Evolutionary conservation across 345 rosid genomes (phyloP).

Genomic region (Arabis alpina): DNA sequence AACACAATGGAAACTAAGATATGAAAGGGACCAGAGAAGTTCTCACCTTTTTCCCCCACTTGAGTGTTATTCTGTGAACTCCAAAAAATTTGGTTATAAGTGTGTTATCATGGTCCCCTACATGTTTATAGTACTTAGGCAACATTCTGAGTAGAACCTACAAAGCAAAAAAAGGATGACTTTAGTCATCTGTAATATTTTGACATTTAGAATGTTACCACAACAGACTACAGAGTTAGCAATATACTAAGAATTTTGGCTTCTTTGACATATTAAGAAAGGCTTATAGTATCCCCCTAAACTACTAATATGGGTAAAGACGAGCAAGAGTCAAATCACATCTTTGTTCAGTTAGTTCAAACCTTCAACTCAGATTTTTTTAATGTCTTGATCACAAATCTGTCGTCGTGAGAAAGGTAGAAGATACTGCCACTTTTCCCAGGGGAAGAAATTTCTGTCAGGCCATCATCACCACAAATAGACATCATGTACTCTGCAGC

Average conservation of each 20-base stretch:
- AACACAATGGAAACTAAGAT: slow-evolving; percentile 12
- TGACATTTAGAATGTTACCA: background rate
- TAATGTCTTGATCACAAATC: slow-evolving; percentile 93
- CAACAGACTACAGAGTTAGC: background rate
- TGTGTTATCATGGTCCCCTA: slow-evolving; percentile 77
- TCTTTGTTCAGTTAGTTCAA: slow-evolving; percentile 35
- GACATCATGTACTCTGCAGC: slow-evolving; percentile 99
- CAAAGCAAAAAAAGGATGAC: slow-evolving; percentile 29
- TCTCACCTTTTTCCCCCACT: slow-evolving; percentile 78
- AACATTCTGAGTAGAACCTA: slow-evolving; percentile 89
- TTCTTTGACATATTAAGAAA: background rate
- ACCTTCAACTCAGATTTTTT: slow-evolving; percentile 88
- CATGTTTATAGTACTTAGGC: slow-evolving; percentile 72
- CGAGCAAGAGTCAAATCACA: slow-evolving; percentile 8
- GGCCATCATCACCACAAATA: slow-evolving; percentile 94
- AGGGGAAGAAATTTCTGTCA: slow-evolving; percentile 77
- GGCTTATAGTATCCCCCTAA: background rate
- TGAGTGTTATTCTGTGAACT: slow-evolving; percentile 75
- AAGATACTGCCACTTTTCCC: slow-evolving; percentile 99
- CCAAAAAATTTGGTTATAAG: slow-evolving; percentile 96
- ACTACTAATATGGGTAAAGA: background rate
- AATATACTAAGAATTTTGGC: background rate
- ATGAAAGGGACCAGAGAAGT: slow-evolving; percentile 13
- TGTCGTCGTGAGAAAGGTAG: slow-evolving; percentile 85
- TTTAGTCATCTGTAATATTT: slow-evolving; percentile 4